phyloP scores from a whole-genome alignment of 2,329 filamentous ascomycete species.

The Kalmusia sp. region DNA sequence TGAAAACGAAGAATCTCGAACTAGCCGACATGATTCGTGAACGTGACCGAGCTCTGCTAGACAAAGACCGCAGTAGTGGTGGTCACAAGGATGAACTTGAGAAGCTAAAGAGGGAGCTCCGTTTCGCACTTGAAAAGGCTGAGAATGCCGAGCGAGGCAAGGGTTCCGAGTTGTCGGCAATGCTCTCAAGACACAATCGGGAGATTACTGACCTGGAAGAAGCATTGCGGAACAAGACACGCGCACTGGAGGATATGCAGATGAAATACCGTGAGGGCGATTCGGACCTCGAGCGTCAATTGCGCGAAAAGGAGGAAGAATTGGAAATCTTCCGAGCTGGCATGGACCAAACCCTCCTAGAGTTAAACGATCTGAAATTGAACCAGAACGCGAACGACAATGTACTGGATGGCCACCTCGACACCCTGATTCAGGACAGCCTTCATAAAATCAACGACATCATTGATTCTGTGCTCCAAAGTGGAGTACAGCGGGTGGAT shows the following conservation, averaged over 20 bases:
- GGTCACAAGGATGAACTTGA: conserved; percentile 92
- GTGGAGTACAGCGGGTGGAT: conserved; percentile 90
- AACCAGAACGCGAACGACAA: conserved; percentile 71
- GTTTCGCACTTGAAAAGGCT: conserved; percentile 87
- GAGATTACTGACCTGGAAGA: conserved; percentile 98
- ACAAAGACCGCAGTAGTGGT: conserved; percentile 86
- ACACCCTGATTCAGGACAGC: conserved; percentile 84
- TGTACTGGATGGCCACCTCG: conserved; percentile 87
- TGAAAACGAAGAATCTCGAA: conserved; percentile 99
- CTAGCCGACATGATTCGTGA: conserved; percentile 98
- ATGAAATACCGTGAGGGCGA: conserved; percentile 79
- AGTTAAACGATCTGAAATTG: conserved; percentile 84
- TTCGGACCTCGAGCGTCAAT: conserved; percentile 81
- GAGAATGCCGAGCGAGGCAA: conserved; percentile 93
- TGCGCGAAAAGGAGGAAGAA: conserved; percentile 96
- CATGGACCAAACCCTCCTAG: conserved; percentile 94
- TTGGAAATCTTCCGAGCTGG: conserved; percentile 97
- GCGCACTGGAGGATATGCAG: conserved; percentile 83
- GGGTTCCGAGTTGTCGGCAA: conserved; percentile 90
- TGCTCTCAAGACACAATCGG: conserved; percentile 95
- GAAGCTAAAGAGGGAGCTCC: conserved; percentile 91
- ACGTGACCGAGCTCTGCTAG: conserved; percentile 89
- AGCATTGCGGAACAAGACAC: conserved; percentile 83
- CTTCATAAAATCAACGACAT: conserved; percentile 95
- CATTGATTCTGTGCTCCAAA: conserved; percentile 94